These are phyloP conservation scores for Eurotiales sp. DNA, from an alignment of 2,329 filamentous ascomycete genomes.

Conservation along the genomic window DNA sequence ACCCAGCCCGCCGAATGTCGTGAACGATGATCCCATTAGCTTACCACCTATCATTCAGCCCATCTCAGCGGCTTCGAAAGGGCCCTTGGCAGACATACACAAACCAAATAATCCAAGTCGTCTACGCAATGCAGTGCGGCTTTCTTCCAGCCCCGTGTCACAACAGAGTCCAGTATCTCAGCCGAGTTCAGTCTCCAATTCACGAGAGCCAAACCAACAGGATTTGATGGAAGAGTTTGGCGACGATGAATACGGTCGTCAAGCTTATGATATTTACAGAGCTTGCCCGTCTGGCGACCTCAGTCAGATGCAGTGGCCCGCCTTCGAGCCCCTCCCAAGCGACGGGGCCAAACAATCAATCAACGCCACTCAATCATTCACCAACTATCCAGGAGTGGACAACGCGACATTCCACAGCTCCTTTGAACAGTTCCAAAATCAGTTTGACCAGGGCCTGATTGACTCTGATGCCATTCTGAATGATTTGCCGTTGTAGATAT, in stretches of 20 bases:
- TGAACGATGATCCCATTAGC: not conserved
- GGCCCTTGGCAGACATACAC: constrained; percentile 18
- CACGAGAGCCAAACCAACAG: not conserved
- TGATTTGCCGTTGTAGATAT: constrained; percentile 6
- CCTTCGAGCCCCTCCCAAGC: not conserved
- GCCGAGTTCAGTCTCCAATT: not conserved
- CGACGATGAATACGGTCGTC: constrained; percentile 12
- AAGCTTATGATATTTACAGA: constrained; percentile 13
- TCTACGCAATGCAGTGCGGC: constrained; percentile 33
- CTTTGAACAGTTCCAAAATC: not conserved
- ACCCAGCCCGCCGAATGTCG: no score
- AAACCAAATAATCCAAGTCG: constrained; percentile 42
- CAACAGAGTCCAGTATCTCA: constrained; percentile 8
- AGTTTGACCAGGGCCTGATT: constrained; percentile 5
- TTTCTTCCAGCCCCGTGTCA: constrained; percentile 12
- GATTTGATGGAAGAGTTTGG: constrained; percentile 12
- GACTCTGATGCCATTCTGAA: constrained; percentile 7
- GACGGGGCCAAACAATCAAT: not conserved
- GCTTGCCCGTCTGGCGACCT: constrained; percentile 16
- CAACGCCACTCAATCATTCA: not conserved
- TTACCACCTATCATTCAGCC: constrained; percentile 9
- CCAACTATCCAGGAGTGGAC: not conserved
- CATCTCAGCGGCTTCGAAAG: constrained; percentile 1
- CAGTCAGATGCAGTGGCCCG: constrained; percentile 14
- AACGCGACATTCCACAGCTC: constrained; percentile 3